These are phyloP conservation scores for Linnemannia elongata DNA, from an alignment of 192 early-diverging fungal species.

Conservation along the genomic window DNA sequence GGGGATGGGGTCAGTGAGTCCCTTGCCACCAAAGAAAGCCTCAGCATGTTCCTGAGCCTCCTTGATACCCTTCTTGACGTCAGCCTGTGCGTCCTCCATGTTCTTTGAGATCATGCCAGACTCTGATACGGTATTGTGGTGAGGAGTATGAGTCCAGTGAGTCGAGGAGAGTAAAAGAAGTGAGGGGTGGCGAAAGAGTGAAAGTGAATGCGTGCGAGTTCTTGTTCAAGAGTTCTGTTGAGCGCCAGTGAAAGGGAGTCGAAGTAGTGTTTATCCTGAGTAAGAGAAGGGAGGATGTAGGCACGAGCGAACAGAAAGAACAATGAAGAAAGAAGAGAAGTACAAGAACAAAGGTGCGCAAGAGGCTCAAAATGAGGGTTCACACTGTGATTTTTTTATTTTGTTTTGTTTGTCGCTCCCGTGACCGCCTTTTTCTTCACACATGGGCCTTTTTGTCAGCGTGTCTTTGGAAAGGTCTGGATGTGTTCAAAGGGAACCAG, in stretches of 20 bases:
- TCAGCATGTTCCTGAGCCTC: constrained; percentile 45
- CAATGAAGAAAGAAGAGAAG: neutral
- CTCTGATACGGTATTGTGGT: neutral
- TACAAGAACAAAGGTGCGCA: neutral
- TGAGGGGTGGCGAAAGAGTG: neutral
- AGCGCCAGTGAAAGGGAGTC: neutral
- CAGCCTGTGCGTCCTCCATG: constrained; percentile 50
- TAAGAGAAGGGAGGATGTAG: neutral
- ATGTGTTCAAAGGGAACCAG: too few species aligned
- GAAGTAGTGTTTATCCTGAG: neutral
- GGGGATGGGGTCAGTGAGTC: constrained; percentile 62
- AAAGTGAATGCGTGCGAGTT: neutral
- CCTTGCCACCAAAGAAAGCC: constrained; percentile 53
- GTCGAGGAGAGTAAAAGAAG: neutral
- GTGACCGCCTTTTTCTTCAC: neutral
- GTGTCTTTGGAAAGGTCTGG: too few species aligned
- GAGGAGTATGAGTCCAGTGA: neutral
- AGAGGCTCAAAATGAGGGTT: neutral
- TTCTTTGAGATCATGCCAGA: constrained; percentile 44
- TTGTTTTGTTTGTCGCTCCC: neutral
- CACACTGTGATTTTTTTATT: constrained; percentile 8
- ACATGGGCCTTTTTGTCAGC: too few species aligned
- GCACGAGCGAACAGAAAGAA: neutral
- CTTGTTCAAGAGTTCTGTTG: neutral
- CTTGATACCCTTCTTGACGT: constrained; percentile 43